A percentile compares a stretch with the other conserved stretches of the same genome.
phyloP scores from a whole-genome alignment of 768 basidiomycete genomes.

The Kondoa subrosea region DNA sequence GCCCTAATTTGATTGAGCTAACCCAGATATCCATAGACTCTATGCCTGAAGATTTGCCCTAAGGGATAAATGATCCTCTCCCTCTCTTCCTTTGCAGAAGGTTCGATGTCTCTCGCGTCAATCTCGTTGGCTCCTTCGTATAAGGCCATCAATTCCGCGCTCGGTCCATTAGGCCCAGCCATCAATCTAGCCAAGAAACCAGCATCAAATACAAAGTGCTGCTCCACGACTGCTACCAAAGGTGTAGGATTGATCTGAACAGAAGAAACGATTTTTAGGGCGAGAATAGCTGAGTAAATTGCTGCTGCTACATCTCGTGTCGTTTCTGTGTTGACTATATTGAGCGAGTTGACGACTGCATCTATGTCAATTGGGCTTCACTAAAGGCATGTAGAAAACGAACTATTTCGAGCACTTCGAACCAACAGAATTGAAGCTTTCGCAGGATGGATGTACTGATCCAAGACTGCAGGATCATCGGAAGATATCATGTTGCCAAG shows the following conservation, averaged over 20 bases:
- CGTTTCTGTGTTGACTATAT: not conserved
- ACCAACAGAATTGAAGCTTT: not conserved
- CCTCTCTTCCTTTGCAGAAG: not conserved
- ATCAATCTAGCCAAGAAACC: not conserved
- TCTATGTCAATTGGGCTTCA: no score
- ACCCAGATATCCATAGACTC: not conserved
- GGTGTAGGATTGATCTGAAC: not conserved
- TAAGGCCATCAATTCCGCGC: not conserved
- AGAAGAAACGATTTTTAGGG: not conserved
- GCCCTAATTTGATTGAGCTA: not conserved
- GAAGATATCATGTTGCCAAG: no score
- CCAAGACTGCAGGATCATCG: no score
- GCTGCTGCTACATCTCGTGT: not conserved
- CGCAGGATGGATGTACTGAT: not conserved
- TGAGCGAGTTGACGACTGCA: not conserved
- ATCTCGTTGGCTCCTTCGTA: not conserved
- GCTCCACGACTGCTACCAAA: not conserved
- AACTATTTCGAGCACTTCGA: not conserved
- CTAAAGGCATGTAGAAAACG: no score
- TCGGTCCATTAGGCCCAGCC: not conserved
- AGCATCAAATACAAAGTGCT: not conserved
- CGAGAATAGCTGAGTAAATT: not conserved
- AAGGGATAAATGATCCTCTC: not conserved
- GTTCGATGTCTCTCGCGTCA: not conserved
- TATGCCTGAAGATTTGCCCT: not conserved